Percentiles rank a stretch among this genome's conserved stretches.
phyloP scores from a whole-genome alignment of 2,329 filamentous ascomycete species.

The Xylariomycetidae sp. region DNA sequence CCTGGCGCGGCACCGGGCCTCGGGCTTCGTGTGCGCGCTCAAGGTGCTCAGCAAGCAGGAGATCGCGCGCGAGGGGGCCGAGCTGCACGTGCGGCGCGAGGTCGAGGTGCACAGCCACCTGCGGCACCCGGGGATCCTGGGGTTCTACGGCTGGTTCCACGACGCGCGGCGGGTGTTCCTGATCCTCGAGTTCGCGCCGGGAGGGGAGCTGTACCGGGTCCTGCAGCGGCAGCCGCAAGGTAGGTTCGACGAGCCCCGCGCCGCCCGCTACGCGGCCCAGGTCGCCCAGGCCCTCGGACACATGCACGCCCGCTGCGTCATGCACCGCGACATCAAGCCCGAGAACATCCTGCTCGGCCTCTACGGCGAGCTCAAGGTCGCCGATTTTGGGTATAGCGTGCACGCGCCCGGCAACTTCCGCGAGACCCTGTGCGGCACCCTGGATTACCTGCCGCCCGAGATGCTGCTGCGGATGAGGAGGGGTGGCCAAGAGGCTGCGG shows the following conservation, averaged over 20 bases:
- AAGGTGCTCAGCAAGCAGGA: too few relatives aligned
- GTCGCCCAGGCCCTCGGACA: constrained; percentile 47
- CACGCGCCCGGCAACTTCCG: constrained; percentile 18
- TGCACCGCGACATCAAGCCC: constrained; percentile 27
- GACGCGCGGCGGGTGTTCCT: constrained; percentile 68
- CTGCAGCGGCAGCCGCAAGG: constrained; percentile 59
- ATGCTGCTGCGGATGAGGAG: background rate
- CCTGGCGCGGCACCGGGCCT: too few relatives aligned
- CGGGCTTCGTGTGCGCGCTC: too few relatives aligned
- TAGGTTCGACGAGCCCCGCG: constrained; percentile 65
- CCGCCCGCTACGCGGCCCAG: constrained; percentile 68
- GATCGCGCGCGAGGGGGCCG: too few relatives aligned
- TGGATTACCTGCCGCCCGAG: background rate
- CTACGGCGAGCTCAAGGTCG: constrained; percentile 23
- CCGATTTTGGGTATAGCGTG: constrained; percentile 26
- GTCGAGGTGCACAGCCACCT: constrained; percentile 69
- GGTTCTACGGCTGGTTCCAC: constrained; percentile 67
- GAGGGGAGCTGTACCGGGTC: constrained; percentile 69
- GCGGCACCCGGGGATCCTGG: constrained; percentile 49
- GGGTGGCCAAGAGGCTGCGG: background rate
- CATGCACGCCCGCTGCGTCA: constrained; percentile 28
- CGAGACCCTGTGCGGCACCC: constrained; percentile 8
- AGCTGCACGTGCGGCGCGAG: too few relatives aligned
- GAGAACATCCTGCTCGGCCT: constrained; percentile 30
- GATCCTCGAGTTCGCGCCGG: constrained; percentile 61